Evolutionary conservation across 1,284 basidiomycete species (phyloP), one percentile per base, ranked within the genome.

Genomic region (Coniferiporia weirii): DNA sequence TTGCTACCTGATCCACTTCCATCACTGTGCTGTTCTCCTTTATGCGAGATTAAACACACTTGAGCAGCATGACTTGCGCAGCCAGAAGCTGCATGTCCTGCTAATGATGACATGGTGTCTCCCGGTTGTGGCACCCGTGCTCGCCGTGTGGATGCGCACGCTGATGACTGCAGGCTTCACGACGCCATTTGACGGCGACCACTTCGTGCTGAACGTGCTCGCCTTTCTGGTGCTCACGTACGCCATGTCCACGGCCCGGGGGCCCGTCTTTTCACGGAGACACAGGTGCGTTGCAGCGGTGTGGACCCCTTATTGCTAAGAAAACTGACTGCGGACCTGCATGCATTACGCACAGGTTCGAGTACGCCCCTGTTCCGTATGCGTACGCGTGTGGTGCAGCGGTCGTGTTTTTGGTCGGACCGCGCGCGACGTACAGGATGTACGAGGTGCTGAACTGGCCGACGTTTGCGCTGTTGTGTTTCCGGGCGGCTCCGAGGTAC

Each of bases 121-220:
- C 0, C 95, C 95, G 0, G 77, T 94, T 53, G 82, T 83, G 6
- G 88, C 85, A 0, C 88, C 93, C 0, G 86, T 90, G 5, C 76
- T 98, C 17, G 84, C 85, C 0, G 93, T 97, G 0, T 99, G 95
- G 95, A 87, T 88, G 0, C 84, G 94, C 56, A 96, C 94, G 54
- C 70, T 92, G 8, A 74, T 79, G 17, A 88, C 85, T 1, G 86
- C 87, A n/a, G 89, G 89, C 0, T 75, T 82, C 45, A 86, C 81
- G 8, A 82, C 84, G 3, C 87, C 87, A 1, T 91, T 91, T 65
- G 80, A 85, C 56, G 86, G 87, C 0, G 91, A 94, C 67, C 89
- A 93, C 67, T 84, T 85, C 67, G 79, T 89, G 59, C 63, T 88
- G 35, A 81, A 83, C 54, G 81, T 87, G 12, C 76, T 80, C 1